Percentiles rank a stretch among this genome's conserved stretches.
These are phyloP conservation scores for Baorangia bicolor DNA, from an alignment of 768 basidiomycete species.

Conservation along the genomic window DNA sequence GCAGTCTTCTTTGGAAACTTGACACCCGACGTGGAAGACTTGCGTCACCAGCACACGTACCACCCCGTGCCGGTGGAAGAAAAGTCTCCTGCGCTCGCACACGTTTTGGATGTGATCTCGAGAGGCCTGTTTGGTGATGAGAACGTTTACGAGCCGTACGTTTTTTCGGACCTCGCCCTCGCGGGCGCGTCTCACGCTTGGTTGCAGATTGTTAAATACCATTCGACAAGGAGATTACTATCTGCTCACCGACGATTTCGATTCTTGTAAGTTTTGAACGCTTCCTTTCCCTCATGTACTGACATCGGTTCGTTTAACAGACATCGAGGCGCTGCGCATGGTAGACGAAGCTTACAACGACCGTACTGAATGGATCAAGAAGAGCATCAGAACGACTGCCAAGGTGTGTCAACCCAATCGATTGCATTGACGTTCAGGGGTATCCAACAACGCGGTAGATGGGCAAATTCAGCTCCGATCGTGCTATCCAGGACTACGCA, in stretches of 20 bases:
- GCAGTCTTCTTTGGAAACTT: conserved; percentile 88
- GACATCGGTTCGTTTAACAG: conserved; percentile 33
- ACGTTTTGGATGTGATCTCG: conserved; percentile 75
- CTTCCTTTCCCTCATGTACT: neutral
- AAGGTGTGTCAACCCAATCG: conserved; percentile 47
- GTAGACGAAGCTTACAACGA: conserved; percentile 89
- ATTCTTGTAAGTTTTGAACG: conserved; percentile 62
- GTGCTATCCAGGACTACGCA: conserved; percentile 90
- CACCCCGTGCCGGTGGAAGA: conserved; percentile 77
- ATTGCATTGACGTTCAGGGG: conserved; percentile 65
- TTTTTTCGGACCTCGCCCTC: conserved; percentile 5
- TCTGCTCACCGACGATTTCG: conserved; percentile 89
- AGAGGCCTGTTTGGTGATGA: conserved; percentile 79
- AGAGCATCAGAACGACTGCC: conserved; percentile 80
- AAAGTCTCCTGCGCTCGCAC: conserved; percentile 79
- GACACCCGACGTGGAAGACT: conserved; percentile 83
- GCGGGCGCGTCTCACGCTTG: conserved; percentile 19
- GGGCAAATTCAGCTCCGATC: conserved; percentile 96
- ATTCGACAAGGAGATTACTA: conserved; percentile 77
- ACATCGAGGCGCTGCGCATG: conserved; percentile 79
- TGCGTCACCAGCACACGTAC: conserved; percentile 85
- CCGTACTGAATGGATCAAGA: conserved; percentile 86
- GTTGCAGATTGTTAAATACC: conserved; percentile 64
- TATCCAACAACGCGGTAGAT: conserved; percentile 51
- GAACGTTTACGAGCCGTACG: conserved; percentile 81